Evolutionary conservation across 495 filamentous ascomycete species (phyloP), one percentile per base, ranked within the genome.

Genomic region (Mycothermus thermophilus): DNA sequence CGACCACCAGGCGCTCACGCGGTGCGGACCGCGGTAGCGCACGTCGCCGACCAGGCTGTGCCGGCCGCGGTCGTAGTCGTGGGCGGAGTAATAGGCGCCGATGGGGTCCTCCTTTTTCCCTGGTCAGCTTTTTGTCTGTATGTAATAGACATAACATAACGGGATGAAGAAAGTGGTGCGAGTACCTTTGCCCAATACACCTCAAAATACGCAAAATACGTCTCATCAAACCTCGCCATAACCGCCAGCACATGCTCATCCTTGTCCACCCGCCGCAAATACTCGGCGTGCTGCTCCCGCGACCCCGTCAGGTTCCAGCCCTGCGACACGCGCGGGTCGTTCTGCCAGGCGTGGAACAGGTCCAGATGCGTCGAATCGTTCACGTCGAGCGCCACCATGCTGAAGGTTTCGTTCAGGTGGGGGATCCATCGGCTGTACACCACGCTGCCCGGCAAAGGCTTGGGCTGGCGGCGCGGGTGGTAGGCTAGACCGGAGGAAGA

Each of bases 131-230:
- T n/a, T 27, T 50, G 29, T 42, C 8, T 31, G 40, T 19, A 18
- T 39, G 3, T 7, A 29, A 26, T 19, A n/a, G 5, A 26, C 8
- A 11, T 13, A 23, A 37, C 46, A 22, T n/a, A n/a, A n/a, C n/a
- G n/a, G n/a, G n/a, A n/a, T n/a, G n/a, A n/a, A n/a, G n/a, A n/a
- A n/a, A n/a, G n/a, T n/a, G n/a, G n/a, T n/a, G n/a, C n/a, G n/a
- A n/a, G n/a, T 58, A 76, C 75, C 67, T 78, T 77, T 12, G 67
- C 72, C 77, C 77, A 81, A 50, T 81, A 81, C 2, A 79, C 55
- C 54, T 81, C 77, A 46, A 74, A 80, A 40, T 80, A 80, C 0
- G 75, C 71, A 50, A 81, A 81, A 5, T 51, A 58, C 19, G 54
- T 61, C 13, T 74, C 72, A 18, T 79, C 62, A 37, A 79, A 81